These are phyloP conservation scores for Carallia brachiata DNA, from an alignment of 345 rosid genomes.

Conservation along the genomic window DNA sequence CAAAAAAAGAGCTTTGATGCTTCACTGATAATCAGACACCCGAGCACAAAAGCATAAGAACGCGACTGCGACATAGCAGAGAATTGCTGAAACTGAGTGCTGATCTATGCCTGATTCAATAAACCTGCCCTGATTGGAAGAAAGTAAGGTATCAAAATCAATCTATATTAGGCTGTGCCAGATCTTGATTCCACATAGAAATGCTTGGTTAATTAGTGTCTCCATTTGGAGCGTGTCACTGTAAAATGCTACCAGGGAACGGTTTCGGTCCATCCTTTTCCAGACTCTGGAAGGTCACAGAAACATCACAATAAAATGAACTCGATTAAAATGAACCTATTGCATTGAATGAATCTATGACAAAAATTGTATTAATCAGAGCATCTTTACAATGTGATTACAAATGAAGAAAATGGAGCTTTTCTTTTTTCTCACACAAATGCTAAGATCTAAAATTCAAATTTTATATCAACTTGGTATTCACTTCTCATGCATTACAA, in stretches of 20 bases:
- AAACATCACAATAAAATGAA: neutral
- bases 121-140: neutral
- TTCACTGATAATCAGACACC: neutral
- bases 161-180: neutral
- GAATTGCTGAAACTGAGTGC: neutral
- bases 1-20: neutral
- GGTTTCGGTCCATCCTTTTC: neutral
- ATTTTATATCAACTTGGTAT: slow-evolving; percentile 10
- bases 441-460: slow-evolving; percentile 23
- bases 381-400: slow-evolving; percentile 22
- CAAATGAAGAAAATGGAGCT: slow-evolving; percentile 35
- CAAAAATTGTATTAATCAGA: slow-evolving; percentile 21
- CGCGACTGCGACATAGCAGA: neutral
- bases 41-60: neutral
- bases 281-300: neutral
- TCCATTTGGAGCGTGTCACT: neutral
- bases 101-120: neutral
- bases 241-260: neutral
- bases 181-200: neutral
- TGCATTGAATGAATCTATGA: slow-evolving; percentile 25
- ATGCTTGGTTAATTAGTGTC: neutral
- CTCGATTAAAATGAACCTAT: slow-evolving; percentile 27
- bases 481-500: slow-evolving; percentile 5
- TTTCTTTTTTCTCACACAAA: slow-evolving; percentile 17
- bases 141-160: neutral